Base-by-base conservation (phyloP, 164 flowering plant species). In the Vitis labrusca region DNA sequence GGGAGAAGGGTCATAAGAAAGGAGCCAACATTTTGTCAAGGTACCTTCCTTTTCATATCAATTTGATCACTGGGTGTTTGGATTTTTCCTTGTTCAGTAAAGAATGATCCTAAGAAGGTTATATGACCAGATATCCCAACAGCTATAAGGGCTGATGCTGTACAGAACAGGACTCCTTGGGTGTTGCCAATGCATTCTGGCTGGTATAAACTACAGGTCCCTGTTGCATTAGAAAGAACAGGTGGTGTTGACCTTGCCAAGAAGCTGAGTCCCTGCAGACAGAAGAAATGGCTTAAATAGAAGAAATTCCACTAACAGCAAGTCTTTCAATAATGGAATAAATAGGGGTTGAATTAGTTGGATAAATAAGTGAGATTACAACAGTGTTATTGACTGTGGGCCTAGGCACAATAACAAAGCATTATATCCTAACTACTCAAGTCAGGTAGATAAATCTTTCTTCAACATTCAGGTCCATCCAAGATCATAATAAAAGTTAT, bases 221-320 rank as follows among this genome's bases (percentile, higher is more conserved):
- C 71, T 1, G 68, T 61, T 0, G 58, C 16, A 1, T 71, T 71
- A 9, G 70, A 60, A 16, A 79, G 80, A 12, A 76, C 77, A 1
- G 82, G 80, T 8, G 80, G 85, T 3, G 82, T 81, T 57, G 85
- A 83, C 82, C 78, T 83, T 15, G 78, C 51, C 61, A 83, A 70
- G 23, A 73, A 69, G 1, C 80, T 71, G 59, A 83, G 50, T 5
- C 83, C 86, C 86, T 80, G 75, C 17, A 71, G n/a, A 9, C 27
- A 10, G 9, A 27, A 8, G 50, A 50, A 7, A 30, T 61, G 30
- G 15, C 47, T 37, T 37, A 37, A 37, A 37, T 37, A 37, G 44
- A 37, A 37, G 44, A 37, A 23, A 37, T 37, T 37, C 44, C 44
- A 6, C 44, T 37, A 2, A 2, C 7, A 32, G 44, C 44, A 37